phyloP scores from a whole-genome alignment of 495 filamentous ascomycete genomes.

The Hypoxylon crocopeplum region DNA sequence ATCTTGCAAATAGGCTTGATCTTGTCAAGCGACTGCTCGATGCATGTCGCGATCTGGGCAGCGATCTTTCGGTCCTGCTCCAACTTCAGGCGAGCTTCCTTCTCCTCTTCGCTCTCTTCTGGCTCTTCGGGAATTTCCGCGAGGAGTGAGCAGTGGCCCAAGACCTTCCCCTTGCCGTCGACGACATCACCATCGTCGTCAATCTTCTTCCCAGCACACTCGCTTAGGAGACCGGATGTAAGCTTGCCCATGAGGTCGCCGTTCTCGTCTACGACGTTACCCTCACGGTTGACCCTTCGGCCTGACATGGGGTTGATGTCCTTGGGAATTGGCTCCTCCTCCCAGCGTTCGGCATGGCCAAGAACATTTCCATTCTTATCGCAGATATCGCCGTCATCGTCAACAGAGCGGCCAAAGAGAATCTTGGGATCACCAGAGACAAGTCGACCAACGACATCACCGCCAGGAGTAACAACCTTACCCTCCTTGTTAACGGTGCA shows the following conservation, averaged over 20 bases:
- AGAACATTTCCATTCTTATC: conserved; percentile 85
- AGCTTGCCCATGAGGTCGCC: conserved; percentile 83
- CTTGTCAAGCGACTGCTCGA: conserved; percentile 80
- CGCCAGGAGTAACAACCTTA: conserved; percentile 66
- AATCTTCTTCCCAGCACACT: conserved; percentile 77
- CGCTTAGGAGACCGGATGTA: conserved; percentile 72
- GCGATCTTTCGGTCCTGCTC: conserved; percentile 79
- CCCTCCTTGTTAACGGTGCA: conserved; percentile 79
- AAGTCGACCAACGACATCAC: conserved; percentile 75
- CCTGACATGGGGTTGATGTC: conserved; percentile 68
- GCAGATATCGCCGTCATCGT: conserved; percentile 82
- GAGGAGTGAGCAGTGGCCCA: conserved; percentile 82
- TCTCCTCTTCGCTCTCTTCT: conserved; percentile 59
- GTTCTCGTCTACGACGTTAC: conserved; percentile 80
- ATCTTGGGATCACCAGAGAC: conserved; percentile 73
- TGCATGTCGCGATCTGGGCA: conserved; percentile 74
- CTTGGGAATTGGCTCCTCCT: conserved; percentile 75
- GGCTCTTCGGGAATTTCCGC: conserved; percentile 72
- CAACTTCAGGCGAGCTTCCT: conserved; percentile 58
- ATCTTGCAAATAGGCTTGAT: conserved; percentile 86
- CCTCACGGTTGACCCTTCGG: conserved; percentile 79
- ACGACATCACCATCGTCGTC: conserved; percentile 87
- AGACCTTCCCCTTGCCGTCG: conserved; percentile 78
- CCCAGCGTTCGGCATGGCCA: conserved; percentile 83
- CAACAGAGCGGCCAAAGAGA: conserved; percentile 76